A percentile compares a stretch with the other conserved stretches of the same genome.
Conservation (phyloP, 2,329 filamentous ascomycete genomes). For the Verticillium longisporum region DNA sequence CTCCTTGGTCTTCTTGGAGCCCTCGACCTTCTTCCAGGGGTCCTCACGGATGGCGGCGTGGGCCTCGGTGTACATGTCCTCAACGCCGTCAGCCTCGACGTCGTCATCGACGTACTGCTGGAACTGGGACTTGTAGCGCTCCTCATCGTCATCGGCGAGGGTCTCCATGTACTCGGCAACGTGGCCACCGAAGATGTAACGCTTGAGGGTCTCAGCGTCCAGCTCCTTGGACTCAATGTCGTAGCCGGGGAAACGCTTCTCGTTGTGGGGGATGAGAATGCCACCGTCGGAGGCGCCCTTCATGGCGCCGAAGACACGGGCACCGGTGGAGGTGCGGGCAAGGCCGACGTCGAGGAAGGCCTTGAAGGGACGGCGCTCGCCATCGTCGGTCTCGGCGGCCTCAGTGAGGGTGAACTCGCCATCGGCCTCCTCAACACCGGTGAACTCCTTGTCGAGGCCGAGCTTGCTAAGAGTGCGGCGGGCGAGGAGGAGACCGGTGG, state of each 20-base stretch:
- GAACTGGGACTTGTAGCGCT: constrained; percentile 99
- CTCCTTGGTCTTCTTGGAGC: constrained; percentile 91
- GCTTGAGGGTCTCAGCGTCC: constrained; percentile 91
- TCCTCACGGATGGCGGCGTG: constrained; percentile 97
- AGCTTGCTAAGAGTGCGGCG: constrained; percentile 97
- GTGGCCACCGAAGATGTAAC: constrained; percentile 98
- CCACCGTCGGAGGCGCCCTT: constrained; percentile 99
- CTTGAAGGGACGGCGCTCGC: constrained; percentile 98
- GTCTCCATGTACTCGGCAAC: constrained; percentile 99
- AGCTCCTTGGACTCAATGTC: constrained; percentile 98
- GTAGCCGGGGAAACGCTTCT: constrained; percentile 99
- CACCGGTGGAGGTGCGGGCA: constrained; percentile 93
- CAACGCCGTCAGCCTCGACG: constrained; percentile 89
- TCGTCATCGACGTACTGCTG: constrained; percentile 96
- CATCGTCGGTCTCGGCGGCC: constrained; percentile 83
- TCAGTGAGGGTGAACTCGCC: constrained; percentile 96
- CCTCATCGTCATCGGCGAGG: constrained; percentile 98
- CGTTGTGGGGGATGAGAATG: constrained; percentile 93
- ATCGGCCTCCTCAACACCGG: constrained; percentile 92
- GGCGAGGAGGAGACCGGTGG: constrained; percentile 92
- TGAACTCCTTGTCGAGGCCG: constrained; percentile 85
- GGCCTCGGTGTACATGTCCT: constrained; percentile 93
- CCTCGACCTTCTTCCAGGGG: constrained; percentile 88
- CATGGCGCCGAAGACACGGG: constrained; percentile 98
- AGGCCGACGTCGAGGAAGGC: constrained; percentile 97